Evolutionary conservation across 2,329 filamentous ascomycete genomes (phyloP), one percentile per base, ranked within the genome.

Genomic region (Gaeumannomyces tritici): DNA sequence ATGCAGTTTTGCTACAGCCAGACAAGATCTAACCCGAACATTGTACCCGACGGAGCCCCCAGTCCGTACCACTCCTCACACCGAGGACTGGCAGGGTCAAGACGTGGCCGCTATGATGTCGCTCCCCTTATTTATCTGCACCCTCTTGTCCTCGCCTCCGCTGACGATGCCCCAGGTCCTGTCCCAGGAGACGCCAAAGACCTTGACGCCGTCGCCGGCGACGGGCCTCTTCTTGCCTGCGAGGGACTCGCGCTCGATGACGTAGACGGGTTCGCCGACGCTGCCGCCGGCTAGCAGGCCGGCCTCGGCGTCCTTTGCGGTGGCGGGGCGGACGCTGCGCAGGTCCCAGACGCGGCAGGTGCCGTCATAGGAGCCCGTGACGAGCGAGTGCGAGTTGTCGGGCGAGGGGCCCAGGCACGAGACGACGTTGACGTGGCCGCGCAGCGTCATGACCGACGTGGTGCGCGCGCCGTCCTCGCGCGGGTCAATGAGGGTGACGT

Each of bases 291-390:
- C 21, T 18, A 51, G 18, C 73, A 80, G 71, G 70, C 85, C 78
- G 70, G 86, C 79, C 73, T 87, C 83, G 72, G 87, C 76, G 69
- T 84, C 79, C 26, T 33, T 35, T 18, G n/a, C 28, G 3, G 80
- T 80, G 11, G 79, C 83, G 24, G 77, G 81, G 72, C 86, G 80
- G 61, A 84, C 85, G 69, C 85, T 88, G 62, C 95, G 83, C 66
- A 98, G 82, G 79, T 99, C 95, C 95, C 95, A 99, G 59, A 99
- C 87, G 61, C 92, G 85, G 70, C 91, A 95, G 1, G 91, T 96
- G 42, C 93, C 92, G 74, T 99, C 95, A 74, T 96, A 90, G 57
- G 89, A 90, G n/a, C 86, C 93, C 35, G 89, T 95, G 0, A 93
- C 90, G 11, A 99, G 81, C n/a, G 89, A 86, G 76, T 93, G 91